These are phyloP conservation scores for Jacaranda copaia DNA, from an alignment of 257 asterid genomes.

Conservation along the genomic window DNA sequence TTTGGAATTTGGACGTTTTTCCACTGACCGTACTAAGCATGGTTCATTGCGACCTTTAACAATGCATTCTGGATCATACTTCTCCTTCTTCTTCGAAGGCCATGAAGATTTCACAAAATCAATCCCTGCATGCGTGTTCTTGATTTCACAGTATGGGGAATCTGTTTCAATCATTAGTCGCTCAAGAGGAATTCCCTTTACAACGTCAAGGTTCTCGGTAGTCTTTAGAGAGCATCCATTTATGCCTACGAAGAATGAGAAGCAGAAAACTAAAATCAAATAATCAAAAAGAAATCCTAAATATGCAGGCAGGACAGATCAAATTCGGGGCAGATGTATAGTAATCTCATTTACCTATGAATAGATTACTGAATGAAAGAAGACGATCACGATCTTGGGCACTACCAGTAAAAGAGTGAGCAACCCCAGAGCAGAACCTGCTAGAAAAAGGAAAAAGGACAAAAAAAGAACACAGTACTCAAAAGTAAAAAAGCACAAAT, in stretches of 20 bases:
- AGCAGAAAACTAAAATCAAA: conserved; percentile 1
- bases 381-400: conserved; percentile 85
- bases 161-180: conserved; percentile 96
- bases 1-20: conserved; percentile 24
- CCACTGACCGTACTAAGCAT: conserved; percentile 82
- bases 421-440: conserved; percentile 88
- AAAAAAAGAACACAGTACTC: conserved; percentile 19
- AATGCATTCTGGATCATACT: conserved; percentile 72
- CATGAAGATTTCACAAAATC: conserved; percentile 73
- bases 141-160: conserved; percentile 95
- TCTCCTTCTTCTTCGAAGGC: conserved; percentile 95
- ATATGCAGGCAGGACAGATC: conserved; percentile 26
- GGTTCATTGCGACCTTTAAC: conserved; percentile 99
- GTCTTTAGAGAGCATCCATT: conserved; percentile 92
- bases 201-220: conserved; percentile 85
- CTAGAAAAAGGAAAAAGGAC: conserved; percentile 12
- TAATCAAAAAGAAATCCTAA: neutral
- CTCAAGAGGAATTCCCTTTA: conserved; percentile 80
- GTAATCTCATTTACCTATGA: conserved; percentile 61
- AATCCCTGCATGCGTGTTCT: conserved; percentile 87
- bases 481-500: conserved; percentile 21
- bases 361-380: conserved; percentile 71
- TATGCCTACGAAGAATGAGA: conserved; percentile 55
- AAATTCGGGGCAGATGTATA: conserved; percentile 28
- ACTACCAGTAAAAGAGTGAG: conserved; percentile 93